Conservation (phyloP, 2,329 filamentous ascomycete species). For the Calonectria pteridis region DNA sequence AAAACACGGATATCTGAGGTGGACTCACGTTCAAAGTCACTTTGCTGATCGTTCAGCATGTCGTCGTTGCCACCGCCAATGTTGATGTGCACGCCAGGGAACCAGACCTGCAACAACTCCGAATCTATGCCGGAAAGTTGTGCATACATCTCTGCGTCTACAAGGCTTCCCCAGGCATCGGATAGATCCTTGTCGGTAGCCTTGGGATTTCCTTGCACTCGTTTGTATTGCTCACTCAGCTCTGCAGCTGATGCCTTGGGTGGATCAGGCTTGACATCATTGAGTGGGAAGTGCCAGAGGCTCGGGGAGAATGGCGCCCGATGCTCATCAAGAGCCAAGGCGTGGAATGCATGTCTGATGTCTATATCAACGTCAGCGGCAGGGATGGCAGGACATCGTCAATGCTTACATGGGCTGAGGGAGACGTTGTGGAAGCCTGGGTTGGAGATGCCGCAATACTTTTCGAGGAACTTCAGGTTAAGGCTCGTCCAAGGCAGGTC, state of each 20-base stretch:
- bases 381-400: too few relatives aligned
- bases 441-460: neutral
- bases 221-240: neutral
- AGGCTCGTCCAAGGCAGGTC: neutral
- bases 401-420: neutral
- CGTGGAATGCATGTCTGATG: neutral
- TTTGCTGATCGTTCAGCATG: neutral
- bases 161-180: neutral
- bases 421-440: constrained; percentile 6
- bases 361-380: neutral
- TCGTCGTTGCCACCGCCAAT: neutral
- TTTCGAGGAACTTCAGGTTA: neutral
- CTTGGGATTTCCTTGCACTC: neutral
- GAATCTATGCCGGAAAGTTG: neutral
- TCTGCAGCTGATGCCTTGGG: neutral
- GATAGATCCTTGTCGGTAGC: neutral
- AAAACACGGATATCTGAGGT: neutral
- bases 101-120: neutral
- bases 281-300: neutral
- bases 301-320: neutral
- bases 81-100: neutral
- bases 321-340: neutral
- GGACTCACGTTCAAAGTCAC: constrained; percentile 2
- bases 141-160: neutral
- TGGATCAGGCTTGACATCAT: neutral